These are phyloP conservation scores for Canariomyces notabilis DNA, from an alignment of 2,329 filamentous ascomycete species.

Conservation along the genomic window DNA sequence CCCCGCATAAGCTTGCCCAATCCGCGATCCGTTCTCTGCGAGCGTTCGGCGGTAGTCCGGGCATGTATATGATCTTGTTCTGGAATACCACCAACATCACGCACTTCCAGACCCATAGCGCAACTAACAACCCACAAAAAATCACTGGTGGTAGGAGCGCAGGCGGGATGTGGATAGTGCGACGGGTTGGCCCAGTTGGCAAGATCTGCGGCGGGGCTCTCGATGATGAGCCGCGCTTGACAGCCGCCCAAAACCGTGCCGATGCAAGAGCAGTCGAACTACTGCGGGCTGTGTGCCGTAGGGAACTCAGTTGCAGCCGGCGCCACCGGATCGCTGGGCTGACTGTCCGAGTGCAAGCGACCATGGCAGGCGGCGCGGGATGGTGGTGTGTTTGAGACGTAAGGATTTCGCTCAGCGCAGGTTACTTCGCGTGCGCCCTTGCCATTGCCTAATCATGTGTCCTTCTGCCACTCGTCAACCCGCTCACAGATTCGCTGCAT, in stretches of 20 bases:
- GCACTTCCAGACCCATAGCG: slow-evolving; percentile 63
- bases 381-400: slow-evolving; percentile 11
- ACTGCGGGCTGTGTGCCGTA: slow-evolving; percentile 8
- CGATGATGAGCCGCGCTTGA: not conserved
- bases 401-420: slow-evolving; percentile 14
- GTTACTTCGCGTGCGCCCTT: slow-evolving; percentile 17
- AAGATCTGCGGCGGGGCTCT: not conserved
- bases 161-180: slow-evolving; percentile 33
- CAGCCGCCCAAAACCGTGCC: slow-evolving; percentile 6
- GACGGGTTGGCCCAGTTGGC: not conserved
- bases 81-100: slow-evolving; percentile 72
- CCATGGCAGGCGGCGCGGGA: slow-evolving; percentile 13
- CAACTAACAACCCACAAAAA: slow-evolving; percentile 60
- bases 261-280: slow-evolving; percentile 3
- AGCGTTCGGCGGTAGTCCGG: slow-evolving; percentile 66
- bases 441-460: slow-evolving; percentile 25
- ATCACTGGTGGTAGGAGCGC: slow-evolving; percentile 60
- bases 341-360: slow-evolving; percentile 4
- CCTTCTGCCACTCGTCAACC: slow-evolving; percentile 22
- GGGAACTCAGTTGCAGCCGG: not conserved
- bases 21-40: slow-evolving; percentile 62
- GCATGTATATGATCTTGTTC: slow-evolving; percentile 79
- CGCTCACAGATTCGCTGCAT: slow-evolving; percentile 6
- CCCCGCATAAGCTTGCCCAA: slow-evolving; percentile 54
- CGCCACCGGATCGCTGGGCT: slow-evolving; percentile 7